phyloP scores from a whole-genome alignment of 2,329 filamentous ascomycete species.

The Tothia fuscella region DNA sequence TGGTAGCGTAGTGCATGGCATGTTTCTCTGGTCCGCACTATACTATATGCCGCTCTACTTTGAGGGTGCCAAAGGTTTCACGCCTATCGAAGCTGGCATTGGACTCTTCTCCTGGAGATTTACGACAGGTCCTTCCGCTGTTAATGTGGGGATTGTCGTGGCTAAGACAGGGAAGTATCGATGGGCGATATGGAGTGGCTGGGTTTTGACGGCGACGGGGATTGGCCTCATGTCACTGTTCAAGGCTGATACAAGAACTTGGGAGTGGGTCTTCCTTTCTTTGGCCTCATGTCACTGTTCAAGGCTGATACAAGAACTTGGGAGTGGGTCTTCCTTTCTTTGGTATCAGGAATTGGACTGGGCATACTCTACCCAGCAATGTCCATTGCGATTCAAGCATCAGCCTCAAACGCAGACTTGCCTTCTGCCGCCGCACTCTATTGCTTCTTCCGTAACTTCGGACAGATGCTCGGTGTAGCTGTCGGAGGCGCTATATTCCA shows the following conservation, averaged over 20 bases:
- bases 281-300: not conserved
- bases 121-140: not conserved
- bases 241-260: not conserved
- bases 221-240: not conserved
- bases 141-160: not conserved
- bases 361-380: not conserved
- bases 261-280: not conserved
- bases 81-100: not conserved
- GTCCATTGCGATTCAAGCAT: constrained; percentile 1
- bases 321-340: not conserved
- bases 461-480: constrained; percentile 1
- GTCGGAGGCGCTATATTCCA: constrained; percentile 1
- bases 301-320: not conserved
- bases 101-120: constrained; percentile 1
- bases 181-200: not conserved
- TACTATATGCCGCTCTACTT: constrained; percentile 12
- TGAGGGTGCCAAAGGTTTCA: not conserved
- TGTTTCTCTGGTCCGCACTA: not conserved
- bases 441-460: constrained; percentile 1
- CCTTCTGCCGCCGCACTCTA: not conserved
- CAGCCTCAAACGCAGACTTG: constrained; percentile 8
- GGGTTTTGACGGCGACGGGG: not conserved
- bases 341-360: constrained; percentile 1
- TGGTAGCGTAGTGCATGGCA: constrained; percentile 1
- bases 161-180: not conserved